Conservation (phyloP, 306 rosid genomes). For the apple (Malus domestica) region DNA sequence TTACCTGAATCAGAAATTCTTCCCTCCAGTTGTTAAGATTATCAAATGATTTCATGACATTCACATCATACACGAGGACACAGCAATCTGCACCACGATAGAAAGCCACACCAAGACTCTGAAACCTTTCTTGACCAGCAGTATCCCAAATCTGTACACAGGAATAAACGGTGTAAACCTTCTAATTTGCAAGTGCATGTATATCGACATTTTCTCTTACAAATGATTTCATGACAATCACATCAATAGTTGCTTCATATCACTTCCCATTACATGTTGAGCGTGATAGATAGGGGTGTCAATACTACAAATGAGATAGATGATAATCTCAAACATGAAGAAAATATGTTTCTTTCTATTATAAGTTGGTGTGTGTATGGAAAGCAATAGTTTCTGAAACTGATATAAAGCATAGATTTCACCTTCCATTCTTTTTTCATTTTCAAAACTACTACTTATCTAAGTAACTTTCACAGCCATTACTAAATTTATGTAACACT, state of each 20-base stretch:
- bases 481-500: background rate
- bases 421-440: background rate
- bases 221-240: background rate
- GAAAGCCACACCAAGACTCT: slow-evolving; percentile 98
- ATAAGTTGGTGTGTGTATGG: background rate
- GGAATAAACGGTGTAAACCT: slow-evolving; percentile 9
- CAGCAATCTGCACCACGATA: slow-evolving; percentile 99
- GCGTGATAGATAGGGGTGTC: background rate
- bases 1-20: slow-evolving; percentile 96
- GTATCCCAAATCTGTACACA: slow-evolving; percentile 84
- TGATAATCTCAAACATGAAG: background rate
- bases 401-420: background rate
- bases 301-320: background rate
- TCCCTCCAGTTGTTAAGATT: slow-evolving; percentile 98
- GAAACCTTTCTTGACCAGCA: slow-evolving; percentile 98
- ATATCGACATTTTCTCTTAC: background rate
- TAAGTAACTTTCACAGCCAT: background rate
- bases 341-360: too few species aligned
- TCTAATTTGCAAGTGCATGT: background rate
- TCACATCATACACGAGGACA: slow-evolving; percentile 96
- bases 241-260: background rate
- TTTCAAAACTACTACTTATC: too few species aligned
- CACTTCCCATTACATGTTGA: background rate
- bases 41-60: slow-evolving; percentile 92
- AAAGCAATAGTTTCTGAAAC: background rate